phyloP scores from a whole-genome alignment of 352 stramenopile species.

The Phytophthora idaei region DNA sequence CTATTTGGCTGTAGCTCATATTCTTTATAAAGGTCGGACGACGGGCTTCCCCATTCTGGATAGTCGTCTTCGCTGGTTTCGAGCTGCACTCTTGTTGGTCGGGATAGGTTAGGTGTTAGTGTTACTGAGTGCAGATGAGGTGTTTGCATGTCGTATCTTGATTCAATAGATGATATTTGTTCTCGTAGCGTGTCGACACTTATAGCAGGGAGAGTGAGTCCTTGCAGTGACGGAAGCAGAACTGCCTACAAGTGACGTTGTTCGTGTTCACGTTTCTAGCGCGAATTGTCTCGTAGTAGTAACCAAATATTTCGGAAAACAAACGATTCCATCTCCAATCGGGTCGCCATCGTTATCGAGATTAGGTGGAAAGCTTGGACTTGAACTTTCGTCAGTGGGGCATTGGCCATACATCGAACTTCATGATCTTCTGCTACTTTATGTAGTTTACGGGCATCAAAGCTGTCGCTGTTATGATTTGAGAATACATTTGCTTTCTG shows the following conservation, averaged over 20 bases:
- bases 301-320: slow-evolving; percentile 1
- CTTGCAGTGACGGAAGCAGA: not conserved
- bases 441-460: not conserved
- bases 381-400: not conserved
- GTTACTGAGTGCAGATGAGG: not conserved
- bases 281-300: not conserved
- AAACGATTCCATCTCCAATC: slow-evolving; percentile 4
- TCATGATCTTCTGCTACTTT: too few relatives aligned
- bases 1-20: slow-evolving; percentile 1
- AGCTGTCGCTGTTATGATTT: not conserved
- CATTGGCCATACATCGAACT: not conserved
- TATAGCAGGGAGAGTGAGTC: too few relatives aligned
- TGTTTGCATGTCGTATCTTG: not conserved
- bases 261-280: not conserved
- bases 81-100: not conserved
- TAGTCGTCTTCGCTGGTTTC: not conserved
- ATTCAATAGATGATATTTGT: not conserved
- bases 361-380: not conserved
- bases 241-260: not conserved
- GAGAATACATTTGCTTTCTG: not conserved
- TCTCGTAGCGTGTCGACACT: not conserved
- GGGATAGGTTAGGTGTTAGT: not conserved
- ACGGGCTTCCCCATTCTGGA: not conserved
- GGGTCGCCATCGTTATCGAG: not conserved
- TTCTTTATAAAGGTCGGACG: not conserved